Evolutionary conservation across 345 rosid species (phyloP), one percentile per base, ranked within the genome.

Genomic region (Dovyalis caffra): DNA sequence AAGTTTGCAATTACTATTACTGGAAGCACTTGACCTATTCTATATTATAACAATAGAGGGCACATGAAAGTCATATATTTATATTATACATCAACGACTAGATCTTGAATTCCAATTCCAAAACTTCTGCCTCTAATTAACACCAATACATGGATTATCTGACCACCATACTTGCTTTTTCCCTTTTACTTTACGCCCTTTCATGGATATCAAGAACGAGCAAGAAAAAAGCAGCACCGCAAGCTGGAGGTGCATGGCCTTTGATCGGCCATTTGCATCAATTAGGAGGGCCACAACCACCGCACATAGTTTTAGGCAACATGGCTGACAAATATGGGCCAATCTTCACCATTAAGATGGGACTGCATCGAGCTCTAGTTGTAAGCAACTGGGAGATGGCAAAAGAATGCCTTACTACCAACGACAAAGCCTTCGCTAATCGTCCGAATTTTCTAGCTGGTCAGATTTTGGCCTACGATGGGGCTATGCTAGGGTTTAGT

Each of bases 251-350:
- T 0, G 68, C 78, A 3, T 79, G 86, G 87, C 87, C 88, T 2
- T 1, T 85, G 8, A 53, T 83, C 16, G 87, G 90, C 33, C 88
- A 85, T 57, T 85, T 87, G 47, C 86, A 47, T 40, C 86, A 76
- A 38, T 66, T 87, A 14, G 64, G 76, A 63, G 87, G 86, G 0
- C 37, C 80, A 0, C 28, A 72, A 63, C 87, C 73, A 2, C 64
- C 86, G 1, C 86, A 87, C 38, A 67, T 66, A 23, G 37, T 77
- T 0, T 34, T 87, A 5, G 74, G 63, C 8, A n/a, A 68, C 18
- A 47, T 81, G 83, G 85, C 81, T 0, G 82, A 82, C 7, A 84
- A 82, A 29, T 38, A 61, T 8, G 87, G 89, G 0, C 83, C 85
- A 0, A 76, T 85, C 33, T 85, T 83, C 79, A n/a, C n/a, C n/a